Conservation (phyloP, 164 flowering plant species). For the Berberis thunbergii region DNA sequence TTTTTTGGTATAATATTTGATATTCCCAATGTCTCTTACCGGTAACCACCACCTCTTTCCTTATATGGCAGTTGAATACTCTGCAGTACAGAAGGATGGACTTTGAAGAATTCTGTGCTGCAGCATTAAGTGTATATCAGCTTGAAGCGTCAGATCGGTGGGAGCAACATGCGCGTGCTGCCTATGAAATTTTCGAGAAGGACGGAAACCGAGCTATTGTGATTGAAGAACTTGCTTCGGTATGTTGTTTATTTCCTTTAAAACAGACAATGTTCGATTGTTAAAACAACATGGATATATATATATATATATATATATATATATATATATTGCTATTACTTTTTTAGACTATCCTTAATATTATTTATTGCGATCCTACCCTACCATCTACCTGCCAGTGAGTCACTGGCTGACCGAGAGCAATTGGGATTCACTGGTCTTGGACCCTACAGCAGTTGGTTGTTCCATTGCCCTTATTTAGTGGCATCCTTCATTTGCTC, state of each 20-base stretch:
- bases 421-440: too few relatives aligned
- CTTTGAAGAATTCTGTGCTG: slow-evolving; percentile 89
- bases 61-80: slow-evolving; percentile 46
- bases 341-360: too few relatives aligned
- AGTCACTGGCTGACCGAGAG: too few relatives aligned
- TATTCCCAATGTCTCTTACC: neutral
- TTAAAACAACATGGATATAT: too few relatives aligned
- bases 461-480: too few relatives aligned
- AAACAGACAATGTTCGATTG: too few relatives aligned
- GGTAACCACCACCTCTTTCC: slow-evolving; percentile 2
- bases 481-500: too few relatives aligned
- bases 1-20: neutral
- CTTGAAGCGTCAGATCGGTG: slow-evolving; percentile 75
- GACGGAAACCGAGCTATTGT: slow-evolving; percentile 89
- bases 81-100: slow-evolving; percentile 73
- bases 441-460: too few relatives aligned
- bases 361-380: too few relatives aligned
- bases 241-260: slow-evolving; percentile 16
- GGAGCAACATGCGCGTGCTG: slow-evolving; percentile 90
- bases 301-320: too few relatives aligned
- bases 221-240: slow-evolving; percentile 94
- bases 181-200: slow-evolving; percentile 85
- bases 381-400: too few relatives aligned
- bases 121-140: slow-evolving; percentile 84
- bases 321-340: too few relatives aligned